Percentiles rank a stretch among this genome's conserved stretches.
These are phyloP conservation scores for Neurospora pannonica DNA, from an alignment of 495 filamentous ascomycete species.

Conservation along the genomic window DNA sequence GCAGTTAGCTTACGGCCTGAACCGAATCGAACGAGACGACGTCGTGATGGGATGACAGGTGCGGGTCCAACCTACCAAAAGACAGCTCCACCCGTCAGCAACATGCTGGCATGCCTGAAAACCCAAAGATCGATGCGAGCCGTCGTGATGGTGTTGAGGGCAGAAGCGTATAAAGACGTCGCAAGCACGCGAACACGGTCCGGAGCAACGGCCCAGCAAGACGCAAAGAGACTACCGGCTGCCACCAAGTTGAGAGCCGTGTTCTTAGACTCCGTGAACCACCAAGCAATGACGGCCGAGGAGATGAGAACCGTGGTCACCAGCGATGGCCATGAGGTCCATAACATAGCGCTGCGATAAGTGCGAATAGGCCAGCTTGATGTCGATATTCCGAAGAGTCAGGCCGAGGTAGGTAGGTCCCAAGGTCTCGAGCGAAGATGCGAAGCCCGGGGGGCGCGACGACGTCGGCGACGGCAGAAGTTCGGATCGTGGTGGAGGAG, in stretches of 20 bases:
- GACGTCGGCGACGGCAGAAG: neutral
- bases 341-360: slow-evolving; percentile 40
- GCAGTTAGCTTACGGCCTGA: slow-evolving; percentile 6
- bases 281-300: slow-evolving; percentile 39
- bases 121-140: slow-evolving; percentile 30
- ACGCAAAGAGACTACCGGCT: slow-evolving; percentile 35
- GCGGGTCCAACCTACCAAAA: slow-evolving; percentile 28
- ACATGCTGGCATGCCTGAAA: slow-evolving; percentile 34
- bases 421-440: neutral
- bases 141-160: slow-evolving; percentile 20
- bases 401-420: neutral
- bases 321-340: slow-evolving; percentile 39
- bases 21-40: neutral
- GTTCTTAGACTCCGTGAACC: slow-evolving; percentile 40
- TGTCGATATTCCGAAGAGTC: neutral
- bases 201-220: slow-evolving; percentile 36
- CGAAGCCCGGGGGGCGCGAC: neutral
- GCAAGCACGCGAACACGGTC: slow-evolving; percentile 31
- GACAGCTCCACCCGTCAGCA: slow-evolving; percentile 34
- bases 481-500: neutral
- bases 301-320: slow-evolving; percentile 41
- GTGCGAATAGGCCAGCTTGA: neutral
- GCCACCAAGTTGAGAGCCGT: slow-evolving; percentile 36
- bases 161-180: slow-evolving; percentile 26
- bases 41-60: neutral